Evolutionary conservation across 2,329 filamentous ascomycete species (phyloP), one percentile per base, ranked within the genome.

Genomic region (Aspergillus ruber): DNA sequence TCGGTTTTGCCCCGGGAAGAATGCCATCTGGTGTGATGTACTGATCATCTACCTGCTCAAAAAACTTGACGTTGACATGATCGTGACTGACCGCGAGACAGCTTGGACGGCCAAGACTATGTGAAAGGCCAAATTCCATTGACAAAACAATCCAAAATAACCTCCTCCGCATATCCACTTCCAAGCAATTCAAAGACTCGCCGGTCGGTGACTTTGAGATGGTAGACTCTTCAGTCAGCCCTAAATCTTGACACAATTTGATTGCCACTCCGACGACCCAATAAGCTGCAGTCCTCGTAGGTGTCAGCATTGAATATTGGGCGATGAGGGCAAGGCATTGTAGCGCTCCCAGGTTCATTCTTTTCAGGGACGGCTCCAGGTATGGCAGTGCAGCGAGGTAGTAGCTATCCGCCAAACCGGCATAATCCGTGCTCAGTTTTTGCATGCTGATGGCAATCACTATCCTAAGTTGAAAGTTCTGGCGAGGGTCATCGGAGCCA

Each of bases 401-500:
- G 70, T 95, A 97, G 63, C 89, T 90, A 68, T 97, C 91, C 25
- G 93, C 91, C 23, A 97, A 74, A 20, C 90, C 90, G n/a, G 90
- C 90, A 66, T 93, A 97, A 55, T 88, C 84, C 0, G 85, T 81
- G 63, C 90, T 88, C 60, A 96, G 78, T 67, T 94, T 95, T 68
- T 97, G 91, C 68, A 97, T 80, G 65, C 89, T 91, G 61, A 96
- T 95, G 25, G 93, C 91, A 61, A 97, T 83, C 45, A 96, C 88
- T 82, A 97, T 90, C 49, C 88, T 84, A 44, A 94, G 74, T 40
- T 91, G 81, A 60, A 96, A 97, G 59, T 93, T 90, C 62, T 90
- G 84, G 65, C 90, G 91, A 0, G 89, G 78, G 57, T 95, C 87
- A 4, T 72, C 77, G 46, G 83, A 85, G 43, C 86, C 86, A 51